phyloP scores from a whole-genome alignment of 345 rosid genomes.

The Raphanus raphanistrum region DNA sequence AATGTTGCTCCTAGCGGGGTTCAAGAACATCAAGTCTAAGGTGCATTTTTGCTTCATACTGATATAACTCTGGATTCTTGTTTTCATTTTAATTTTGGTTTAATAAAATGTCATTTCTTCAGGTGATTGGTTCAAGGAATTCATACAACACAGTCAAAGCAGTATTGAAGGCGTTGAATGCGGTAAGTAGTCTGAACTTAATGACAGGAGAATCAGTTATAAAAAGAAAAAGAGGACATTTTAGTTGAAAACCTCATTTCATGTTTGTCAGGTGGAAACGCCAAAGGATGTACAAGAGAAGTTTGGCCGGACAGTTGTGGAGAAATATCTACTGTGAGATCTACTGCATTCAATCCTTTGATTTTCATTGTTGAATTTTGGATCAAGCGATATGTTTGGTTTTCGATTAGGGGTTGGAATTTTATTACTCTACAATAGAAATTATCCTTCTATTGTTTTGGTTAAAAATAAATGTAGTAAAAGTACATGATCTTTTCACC shows the following conservation, averaged over 20 bases:
- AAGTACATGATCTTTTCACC: background rate
- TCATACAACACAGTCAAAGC: conserved; percentile 94
- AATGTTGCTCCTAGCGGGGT: conserved; percentile 78
- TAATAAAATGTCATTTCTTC: conserved; percentile 1
- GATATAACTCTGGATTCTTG: conserved; percentile 7
- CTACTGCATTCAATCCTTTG: background rate
- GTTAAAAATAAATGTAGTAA: conserved; percentile 15
- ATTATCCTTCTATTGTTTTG: background rate
- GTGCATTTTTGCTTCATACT: conserved; percentile 38
- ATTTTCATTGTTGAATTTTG: conserved; percentile 17
- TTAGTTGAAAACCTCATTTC: background rate
- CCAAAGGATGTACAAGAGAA: conserved; percentile 93
- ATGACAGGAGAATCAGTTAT: background rate
- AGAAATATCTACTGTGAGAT: conserved; percentile 65
- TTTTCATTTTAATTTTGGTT: background rate
- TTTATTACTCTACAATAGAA: background rate
- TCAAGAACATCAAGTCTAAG: conserved; percentile 94
- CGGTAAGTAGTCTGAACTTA: conserved; percentile 54
- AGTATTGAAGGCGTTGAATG: conserved; percentile 84
- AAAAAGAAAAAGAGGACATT: background rate
- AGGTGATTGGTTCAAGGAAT: conserved; percentile 96
- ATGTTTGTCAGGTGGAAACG: conserved; percentile 66
- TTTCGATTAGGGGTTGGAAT: background rate
- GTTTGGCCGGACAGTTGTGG: conserved; percentile 91
- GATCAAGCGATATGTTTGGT: conserved; percentile 6